Conservation (phyloP, 345 rosid genomes). For the Salix koriyanagi region DNA sequence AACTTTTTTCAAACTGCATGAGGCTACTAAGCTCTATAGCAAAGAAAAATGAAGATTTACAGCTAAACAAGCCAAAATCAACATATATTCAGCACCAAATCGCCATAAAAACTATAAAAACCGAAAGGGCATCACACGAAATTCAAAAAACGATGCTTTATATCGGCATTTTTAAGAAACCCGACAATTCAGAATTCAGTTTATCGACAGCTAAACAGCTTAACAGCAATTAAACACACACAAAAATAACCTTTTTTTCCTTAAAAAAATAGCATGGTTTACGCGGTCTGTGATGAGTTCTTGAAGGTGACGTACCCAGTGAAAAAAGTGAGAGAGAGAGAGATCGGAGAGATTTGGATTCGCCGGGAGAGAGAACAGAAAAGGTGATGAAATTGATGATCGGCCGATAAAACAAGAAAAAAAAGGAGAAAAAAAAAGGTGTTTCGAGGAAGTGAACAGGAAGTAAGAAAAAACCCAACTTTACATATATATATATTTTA, state of each 20-base stretch:
- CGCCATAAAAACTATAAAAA: background rate
- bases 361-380: conserved; percentile 20
- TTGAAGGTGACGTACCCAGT: conserved; percentile 39
- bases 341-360: conserved; percentile 28
- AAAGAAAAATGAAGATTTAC: background rate
- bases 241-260: background rate
- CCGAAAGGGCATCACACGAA: background rate
- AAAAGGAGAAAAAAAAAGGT: background rate
- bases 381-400: conserved; percentile 41
- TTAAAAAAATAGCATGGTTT: background rate
- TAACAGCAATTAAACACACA: background rate
- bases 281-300: conserved; percentile 21
- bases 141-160: background rate
- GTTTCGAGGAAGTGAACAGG: conserved; percentile 18
- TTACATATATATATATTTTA: background rate
- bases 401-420: conserved; percentile 21
- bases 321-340: conserved; percentile 23
- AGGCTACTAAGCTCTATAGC: background rate
- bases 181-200: background rate
- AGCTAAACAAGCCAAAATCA: background rate
- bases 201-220: background rate
- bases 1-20: background rate
- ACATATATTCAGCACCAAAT: background rate
- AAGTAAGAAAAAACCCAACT: conserved; percentile 6
- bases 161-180: background rate